Evolutionary conservation across 192 early-diverging fungal genomes (phyloP).

Genomic region (Podila minutissima): DNA sequence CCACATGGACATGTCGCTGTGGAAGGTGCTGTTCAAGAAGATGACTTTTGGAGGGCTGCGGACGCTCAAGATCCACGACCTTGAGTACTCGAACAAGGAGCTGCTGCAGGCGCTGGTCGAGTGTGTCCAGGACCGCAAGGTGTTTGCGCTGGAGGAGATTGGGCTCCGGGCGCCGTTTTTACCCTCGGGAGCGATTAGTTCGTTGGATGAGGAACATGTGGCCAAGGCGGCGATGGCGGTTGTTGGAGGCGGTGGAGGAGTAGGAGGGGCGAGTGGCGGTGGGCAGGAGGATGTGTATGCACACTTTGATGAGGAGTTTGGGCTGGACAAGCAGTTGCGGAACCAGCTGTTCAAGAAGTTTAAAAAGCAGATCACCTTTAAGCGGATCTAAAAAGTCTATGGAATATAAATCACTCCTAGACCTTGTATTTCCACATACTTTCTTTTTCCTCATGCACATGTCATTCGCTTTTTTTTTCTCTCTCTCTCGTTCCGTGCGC

Average conservation of each 20-base stretch:
- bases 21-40: slow-evolving; percentile 1
- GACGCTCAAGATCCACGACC: slow-evolving; percentile 1
- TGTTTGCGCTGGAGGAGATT: slow-evolving; percentile 2
- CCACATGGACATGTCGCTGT: background rate
- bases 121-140: slow-evolving; percentile 1
- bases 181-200: background rate
- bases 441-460: no score
- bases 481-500: no score
- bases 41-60: background rate
- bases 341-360: slow-evolving; percentile 1
- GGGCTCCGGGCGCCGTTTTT: background rate
- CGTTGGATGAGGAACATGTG: background rate
- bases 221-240: no score
- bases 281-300: no score
- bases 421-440: no score
- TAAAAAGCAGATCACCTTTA: background rate
- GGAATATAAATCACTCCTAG: no score
- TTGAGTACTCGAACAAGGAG: background rate
- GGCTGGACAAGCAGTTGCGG: background rate
- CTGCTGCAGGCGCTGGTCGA: background rate
- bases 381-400: background rate
- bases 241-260: no score
- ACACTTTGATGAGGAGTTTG: background rate
- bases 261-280: no score
- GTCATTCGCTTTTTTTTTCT: no score